Conservation (phyloP, 495 filamentous ascomycete genomes). For the Cryomyces minteri region DNA sequence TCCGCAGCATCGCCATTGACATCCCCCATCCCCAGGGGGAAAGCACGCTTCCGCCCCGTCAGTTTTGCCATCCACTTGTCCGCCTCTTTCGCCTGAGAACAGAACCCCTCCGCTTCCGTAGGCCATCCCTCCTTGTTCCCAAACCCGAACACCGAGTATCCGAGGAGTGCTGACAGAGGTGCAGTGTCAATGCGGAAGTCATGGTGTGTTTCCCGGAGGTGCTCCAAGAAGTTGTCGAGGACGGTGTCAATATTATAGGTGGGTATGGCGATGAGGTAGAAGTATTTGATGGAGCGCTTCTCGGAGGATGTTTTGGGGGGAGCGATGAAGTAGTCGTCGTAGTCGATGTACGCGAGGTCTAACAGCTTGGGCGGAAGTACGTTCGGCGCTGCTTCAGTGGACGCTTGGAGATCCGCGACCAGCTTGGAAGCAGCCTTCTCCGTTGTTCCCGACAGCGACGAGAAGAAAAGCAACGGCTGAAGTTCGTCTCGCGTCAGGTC, state of each 20-base stretch:
- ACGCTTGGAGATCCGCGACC: conserved; percentile 29
- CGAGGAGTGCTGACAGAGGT: conserved; percentile 53
- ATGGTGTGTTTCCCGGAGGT: conserved; percentile 79
- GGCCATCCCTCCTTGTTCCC: conserved; percentile 86
- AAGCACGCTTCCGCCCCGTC: conserved; percentile 61
- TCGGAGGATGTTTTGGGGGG: conserved; percentile 26
- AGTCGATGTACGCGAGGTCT: conserved; percentile 70
- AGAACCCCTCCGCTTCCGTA: conserved; percentile 76
- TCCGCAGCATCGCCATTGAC: conserved; percentile 49
- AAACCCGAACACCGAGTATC: conserved; percentile 87
- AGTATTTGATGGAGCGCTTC: conserved; percentile 31
- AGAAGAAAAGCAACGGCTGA: conserved; percentile 73
- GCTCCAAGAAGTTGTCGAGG: conserved; percentile 60
- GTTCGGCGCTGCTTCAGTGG: conserved; percentile 5
- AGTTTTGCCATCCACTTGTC: conserved; percentile 94
- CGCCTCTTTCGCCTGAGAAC: conserved; percentile 69
- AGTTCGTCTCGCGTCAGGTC: conserved; percentile 25
- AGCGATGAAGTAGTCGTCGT: conserved; percentile 76
- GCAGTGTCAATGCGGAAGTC: conserved; percentile 92
- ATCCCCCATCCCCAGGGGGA: conserved; percentile 75
- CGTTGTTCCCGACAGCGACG: conserved; percentile 65
- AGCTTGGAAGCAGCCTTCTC: conserved; percentile 45
- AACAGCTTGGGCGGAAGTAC: conserved; percentile 42
- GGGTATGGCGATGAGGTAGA: conserved; percentile 72
- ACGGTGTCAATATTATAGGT: conserved; percentile 87